Evolutionary conservation across 1,284 basidiomycete genomes (phyloP), one percentile per base, ranked within the genome.

Genomic region (Pterula multifida): DNA sequence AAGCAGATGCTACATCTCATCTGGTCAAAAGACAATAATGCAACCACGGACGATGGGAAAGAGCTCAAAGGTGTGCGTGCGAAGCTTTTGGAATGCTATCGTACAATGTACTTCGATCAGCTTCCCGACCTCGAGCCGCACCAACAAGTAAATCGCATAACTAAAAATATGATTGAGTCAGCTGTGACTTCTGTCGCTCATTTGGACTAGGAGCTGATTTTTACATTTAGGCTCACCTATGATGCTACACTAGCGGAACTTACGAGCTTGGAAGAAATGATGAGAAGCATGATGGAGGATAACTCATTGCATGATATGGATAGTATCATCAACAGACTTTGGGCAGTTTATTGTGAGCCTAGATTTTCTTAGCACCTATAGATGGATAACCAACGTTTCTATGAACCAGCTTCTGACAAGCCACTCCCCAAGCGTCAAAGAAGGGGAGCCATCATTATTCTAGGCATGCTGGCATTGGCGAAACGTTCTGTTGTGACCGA

Each of bases 121-220:
- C 62, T 89, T 1, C 69, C 73, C 0, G 79, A 77, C 55, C 68
- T 90, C 57, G 76, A 81, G 21, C 76, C 85, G 0, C 92, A 92
- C 63, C 83, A 85, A 53, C 90, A 97, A 62, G 78, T 96, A 52
- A 93, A 83, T 57, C 75, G 92, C n/a, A 95, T 98, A 47, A 79
- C 94, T n/a, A 93, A 92, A 68, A 97, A 98, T 64, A 90, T 98
- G 81, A 91, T 98, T 49, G 88, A 94, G 92, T 93, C 51, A 49
- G 84, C 71, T 52, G 21, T 35, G 42, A 49, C n/a, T 23, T 50
- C 25, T 52, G 47, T 47, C 17, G 36, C 22, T 3, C 45, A 26
- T 19, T 13, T 12, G 49, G 25, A 52, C 26, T 49, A n/a, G 48
- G 56, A 28, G 52, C 44, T n/a, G 26, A 25, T 11, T 47, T 48